A percentile compares a stretch with the other conserved stretches of the same genome.
Conservation (phyloP, 2,329 filamentous ascomycete species). For the Didymella pomorum region DNA sequence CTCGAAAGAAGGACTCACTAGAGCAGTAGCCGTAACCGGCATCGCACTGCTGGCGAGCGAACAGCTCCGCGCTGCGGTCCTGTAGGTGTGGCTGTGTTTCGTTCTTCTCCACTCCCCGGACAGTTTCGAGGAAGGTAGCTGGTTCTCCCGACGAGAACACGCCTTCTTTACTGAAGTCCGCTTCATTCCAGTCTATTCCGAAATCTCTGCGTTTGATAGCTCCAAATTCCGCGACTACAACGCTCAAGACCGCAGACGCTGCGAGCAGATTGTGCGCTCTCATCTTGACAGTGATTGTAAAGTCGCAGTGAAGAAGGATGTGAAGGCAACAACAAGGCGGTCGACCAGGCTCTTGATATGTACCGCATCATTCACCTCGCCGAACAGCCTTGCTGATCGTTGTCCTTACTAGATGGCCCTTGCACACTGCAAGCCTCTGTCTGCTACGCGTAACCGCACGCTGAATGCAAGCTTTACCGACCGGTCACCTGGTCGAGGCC, state of each 20-base stretch:
- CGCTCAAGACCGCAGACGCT: neutral
- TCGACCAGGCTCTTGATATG: neutral
- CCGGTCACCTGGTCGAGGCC: constrained; percentile 3
- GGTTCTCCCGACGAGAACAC: neutral
- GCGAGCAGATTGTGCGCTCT: neutral
- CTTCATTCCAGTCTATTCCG: neutral
- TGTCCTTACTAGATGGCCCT: neutral
- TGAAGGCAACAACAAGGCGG: too few relatives aligned
- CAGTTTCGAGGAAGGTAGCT: constrained; percentile 1
- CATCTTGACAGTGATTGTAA: neutral
- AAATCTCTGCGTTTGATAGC: neutral
- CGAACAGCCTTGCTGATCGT: neutral
- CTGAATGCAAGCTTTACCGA: neutral
- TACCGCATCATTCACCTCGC: constrained; percentile 1
- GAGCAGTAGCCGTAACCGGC: constrained; percentile 28
- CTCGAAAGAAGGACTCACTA: constrained; percentile 9
- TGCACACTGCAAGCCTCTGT: neutral
- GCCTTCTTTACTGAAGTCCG: neutral
- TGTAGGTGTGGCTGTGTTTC: constrained; percentile 14
- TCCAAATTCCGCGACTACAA: neutral
- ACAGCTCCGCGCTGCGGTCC: constrained; percentile 22
- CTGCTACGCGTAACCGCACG: neutral
- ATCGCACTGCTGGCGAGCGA: constrained; percentile 21
- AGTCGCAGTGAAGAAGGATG: neutral
- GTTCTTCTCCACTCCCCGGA: constrained; percentile 21